Conservation (phyloP, 805 yeast species). For the Candida dajiaensis region DNA sequence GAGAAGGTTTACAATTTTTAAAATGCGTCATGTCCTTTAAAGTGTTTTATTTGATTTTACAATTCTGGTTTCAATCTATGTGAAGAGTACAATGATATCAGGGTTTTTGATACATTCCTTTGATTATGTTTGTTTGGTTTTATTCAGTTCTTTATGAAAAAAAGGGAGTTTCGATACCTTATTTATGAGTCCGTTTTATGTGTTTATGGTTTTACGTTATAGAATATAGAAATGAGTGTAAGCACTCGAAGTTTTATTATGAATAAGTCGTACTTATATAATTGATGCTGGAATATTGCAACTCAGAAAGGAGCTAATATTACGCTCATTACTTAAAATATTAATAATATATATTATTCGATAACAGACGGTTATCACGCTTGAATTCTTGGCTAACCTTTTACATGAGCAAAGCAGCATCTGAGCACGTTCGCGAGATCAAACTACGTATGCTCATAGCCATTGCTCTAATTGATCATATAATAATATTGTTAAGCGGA, state of each 20-base stretch:
- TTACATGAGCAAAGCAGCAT: too few species aligned
- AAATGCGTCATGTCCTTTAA: background rate
- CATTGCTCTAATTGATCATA: too few species aligned
- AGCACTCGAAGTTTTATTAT: background rate
- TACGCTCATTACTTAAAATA: too few species aligned
- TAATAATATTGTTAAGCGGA: too few species aligned
- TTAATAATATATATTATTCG: too few species aligned
- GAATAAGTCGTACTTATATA: background rate
- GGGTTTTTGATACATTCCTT: background rate
- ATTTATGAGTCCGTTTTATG: slow-evolving; percentile 1
- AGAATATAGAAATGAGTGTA: slow-evolving; percentile 3
- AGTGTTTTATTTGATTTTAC: background rate
- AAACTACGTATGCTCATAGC: too few species aligned
- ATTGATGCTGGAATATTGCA: too few species aligned
- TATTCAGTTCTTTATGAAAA: background rate
- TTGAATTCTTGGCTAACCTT: too few species aligned
- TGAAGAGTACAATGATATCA: background rate
- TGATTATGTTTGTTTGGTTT: background rate
- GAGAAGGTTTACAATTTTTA: background rate
- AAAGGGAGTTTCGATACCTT: background rate
- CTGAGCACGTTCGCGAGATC: too few species aligned
- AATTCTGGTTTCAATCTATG: background rate
- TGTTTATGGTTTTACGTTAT: slow-evolving; percentile 8
- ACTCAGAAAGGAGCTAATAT: too few species aligned
- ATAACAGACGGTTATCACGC: too few species aligned